Evolutionary conservation across 345 rosid species (phyloP), one percentile per base, ranked within the genome.

Genomic region (Odontarrhena argentea): DNA sequence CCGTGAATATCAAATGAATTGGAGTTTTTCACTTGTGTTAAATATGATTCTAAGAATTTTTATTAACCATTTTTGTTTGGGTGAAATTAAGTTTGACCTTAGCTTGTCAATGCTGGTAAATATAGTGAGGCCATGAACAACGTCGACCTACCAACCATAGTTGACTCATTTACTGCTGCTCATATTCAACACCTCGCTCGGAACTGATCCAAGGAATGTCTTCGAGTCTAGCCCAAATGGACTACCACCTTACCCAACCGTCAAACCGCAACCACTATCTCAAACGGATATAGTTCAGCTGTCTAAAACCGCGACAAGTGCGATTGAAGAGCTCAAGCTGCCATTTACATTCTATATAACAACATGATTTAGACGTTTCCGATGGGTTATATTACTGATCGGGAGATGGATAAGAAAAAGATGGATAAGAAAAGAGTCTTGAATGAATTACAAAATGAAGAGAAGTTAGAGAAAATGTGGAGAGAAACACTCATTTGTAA

Each of bases 271-370:
- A 65, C 34, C 70, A 69, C 57, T 75, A 3, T 46, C 78, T 4
- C 78, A 69, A 0, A 32, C 67, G 70, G 91, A 88, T 26, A 78
- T 71, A 70, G 32, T 40, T 4, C 13, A 65, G 22, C 73, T 81
- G 78, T 24, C 57, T n/a, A 76, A 82, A 70, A 76, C 70, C 10
- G 91, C 87, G 2, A 53, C 78, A 13, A 38, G 7, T 44, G 94
- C 91, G 15, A 48, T 76, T 61, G 86, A 84, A 13, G 96, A 91
- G 65, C 55, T 91, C 40, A 60, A 79, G 3, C 79, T 55, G 41
- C 7, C n/a, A n/a, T n/a, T n/a, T n/a, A n/a, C n/a, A n/a, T n/a
- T n/a, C n/a, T n/a, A n/a, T n/a, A n/a, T n/a, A n/a, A n/a, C n/a
- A n/a, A n/a, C n/a, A n/a, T n/a, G n/a, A n/a, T n/a, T n/a, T n/a